Evolutionary conservation across 2,329 filamentous ascomycete species (phyloP).

Genomic region (Conoideocrella luteorostrata): DNA sequence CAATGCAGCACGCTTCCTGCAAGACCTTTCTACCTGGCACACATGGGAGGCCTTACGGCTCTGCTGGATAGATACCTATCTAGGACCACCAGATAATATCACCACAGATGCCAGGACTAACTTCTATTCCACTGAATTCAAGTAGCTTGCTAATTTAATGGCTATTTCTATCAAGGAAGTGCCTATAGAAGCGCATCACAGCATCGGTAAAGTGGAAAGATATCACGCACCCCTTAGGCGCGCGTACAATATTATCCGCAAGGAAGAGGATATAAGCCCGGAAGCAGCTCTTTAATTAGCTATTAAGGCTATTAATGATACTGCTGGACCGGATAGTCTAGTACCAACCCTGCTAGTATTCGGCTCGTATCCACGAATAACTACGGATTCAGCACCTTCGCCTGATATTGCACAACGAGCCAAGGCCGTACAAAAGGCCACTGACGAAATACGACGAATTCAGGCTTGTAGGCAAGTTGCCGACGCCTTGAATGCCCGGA

Average conservation of each 20-base stretch:
- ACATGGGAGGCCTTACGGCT: too few relatives aligned
- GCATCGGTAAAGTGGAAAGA: neutral
- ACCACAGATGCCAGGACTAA: too few relatives aligned
- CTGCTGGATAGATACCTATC: too few relatives aligned
- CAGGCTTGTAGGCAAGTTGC: too few relatives aligned
- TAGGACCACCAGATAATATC: too few relatives aligned
- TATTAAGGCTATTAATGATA: neutral
- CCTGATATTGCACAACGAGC: neutral
- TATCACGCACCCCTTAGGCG: neutral
- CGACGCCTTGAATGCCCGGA: too few relatives aligned
- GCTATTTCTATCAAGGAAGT: neutral
- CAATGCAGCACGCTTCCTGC: too few relatives aligned
- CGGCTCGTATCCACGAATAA: neutral
- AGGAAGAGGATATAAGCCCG: neutral
- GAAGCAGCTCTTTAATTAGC: neutral
- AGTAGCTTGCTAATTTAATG: neutral
- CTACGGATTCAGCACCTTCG: neutral
- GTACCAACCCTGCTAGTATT: too few relatives aligned
- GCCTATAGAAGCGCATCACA: neutral
- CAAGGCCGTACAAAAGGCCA: neutral
- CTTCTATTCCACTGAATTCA: too few relatives aligned
- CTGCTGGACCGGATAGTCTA: neutral
- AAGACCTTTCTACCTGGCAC: too few relatives aligned
- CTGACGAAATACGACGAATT: neutral
- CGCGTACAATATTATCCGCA: neutral